Evolutionary conservation across 179 eudicot species (phyloP).

Genomic region (Spinacia oleracea): DNA sequence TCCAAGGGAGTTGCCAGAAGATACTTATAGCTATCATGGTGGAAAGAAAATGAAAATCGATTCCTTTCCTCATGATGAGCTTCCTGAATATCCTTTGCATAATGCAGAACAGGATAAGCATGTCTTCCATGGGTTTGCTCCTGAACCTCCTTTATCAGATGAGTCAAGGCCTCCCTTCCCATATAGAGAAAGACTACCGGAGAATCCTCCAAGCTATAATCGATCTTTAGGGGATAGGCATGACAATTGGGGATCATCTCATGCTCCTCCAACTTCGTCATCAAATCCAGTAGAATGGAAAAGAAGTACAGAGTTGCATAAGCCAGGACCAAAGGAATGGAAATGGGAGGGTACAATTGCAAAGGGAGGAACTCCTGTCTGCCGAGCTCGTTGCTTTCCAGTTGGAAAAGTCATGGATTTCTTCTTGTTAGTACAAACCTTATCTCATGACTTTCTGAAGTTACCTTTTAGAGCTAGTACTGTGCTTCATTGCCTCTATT

Average conservation of each 20-base stretch:
- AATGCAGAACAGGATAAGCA: conserved; percentile 51
- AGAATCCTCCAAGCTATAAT: conserved; percentile 35
- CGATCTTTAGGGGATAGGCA: conserved; percentile 46
- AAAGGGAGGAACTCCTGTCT: conserved; percentile 79
- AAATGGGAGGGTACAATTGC: conserved; percentile 93
- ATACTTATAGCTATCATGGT: conserved; percentile 40
- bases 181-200: conserved; percentile 42
- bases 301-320: conserved; percentile 46
- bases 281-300: conserved; percentile 40
- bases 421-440: conserved; percentile 57
- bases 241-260: conserved; percentile 43
- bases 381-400: conserved; percentile 90
- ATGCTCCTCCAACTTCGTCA: conserved; percentile 44
- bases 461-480: background rate
- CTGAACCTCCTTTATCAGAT: conserved; percentile 42
- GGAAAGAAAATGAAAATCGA: conserved; percentile 55
- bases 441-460: conserved; percentile 1
- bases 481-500: background rate
- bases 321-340: conserved; percentile 48
- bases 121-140: conserved; percentile 29
- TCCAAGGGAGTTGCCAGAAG: conserved; percentile 71
- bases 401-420: conserved; percentile 76
- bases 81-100: conserved; percentile 63
- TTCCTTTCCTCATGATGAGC: conserved; percentile 51
- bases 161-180: conserved; percentile 43